phyloP scores from a whole-genome alignment of 1,139 yeast species.

The Trichomonascaceae sp. region DNA sequence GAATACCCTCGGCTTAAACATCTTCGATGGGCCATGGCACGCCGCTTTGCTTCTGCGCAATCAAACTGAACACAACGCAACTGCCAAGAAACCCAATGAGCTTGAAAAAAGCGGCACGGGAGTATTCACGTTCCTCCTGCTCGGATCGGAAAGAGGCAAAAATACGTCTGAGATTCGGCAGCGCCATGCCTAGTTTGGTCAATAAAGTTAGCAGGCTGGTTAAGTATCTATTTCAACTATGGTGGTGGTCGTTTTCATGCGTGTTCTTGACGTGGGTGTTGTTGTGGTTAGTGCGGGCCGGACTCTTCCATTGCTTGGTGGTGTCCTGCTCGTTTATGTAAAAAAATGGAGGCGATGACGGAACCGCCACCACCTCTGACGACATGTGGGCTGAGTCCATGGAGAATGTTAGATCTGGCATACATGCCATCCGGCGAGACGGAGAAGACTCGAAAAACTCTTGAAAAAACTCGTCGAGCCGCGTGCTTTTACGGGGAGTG shows the following conservation, averaged over 20 bases:
- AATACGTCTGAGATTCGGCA: slow-evolving; percentile 60
- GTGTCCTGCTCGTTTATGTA: neutral
- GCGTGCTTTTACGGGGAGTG: neutral
- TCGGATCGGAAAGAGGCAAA: slow-evolving; percentile 77
- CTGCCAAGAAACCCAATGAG: slow-evolving; percentile 69
- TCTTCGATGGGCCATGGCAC: neutral
- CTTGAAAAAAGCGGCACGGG: slow-evolving; percentile 72
- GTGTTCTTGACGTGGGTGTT: too few relatives aligned
- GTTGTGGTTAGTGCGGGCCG: too few relatives aligned
- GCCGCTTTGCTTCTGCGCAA: slow-evolving; percentile 44
- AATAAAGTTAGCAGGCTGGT: slow-evolving; percentile 6
- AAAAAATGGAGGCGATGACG: neutral
- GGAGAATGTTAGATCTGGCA: neutral
- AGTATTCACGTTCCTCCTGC: slow-evolving; percentile 67
- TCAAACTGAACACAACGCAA: slow-evolving; percentile 66
- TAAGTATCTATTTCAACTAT: too few relatives aligned
- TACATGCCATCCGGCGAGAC: neutral
- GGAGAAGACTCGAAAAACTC: neutral
- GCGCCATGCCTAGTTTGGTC: too few relatives aligned
- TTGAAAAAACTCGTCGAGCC: neutral
- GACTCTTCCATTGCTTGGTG: too few relatives aligned
- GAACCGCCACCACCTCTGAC: neutral
- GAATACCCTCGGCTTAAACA: too few relatives aligned
- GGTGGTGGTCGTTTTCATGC: too few relatives aligned
- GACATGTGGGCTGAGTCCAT: neutral